These are phyloP conservation scores for Solioccasus polychromus DNA, from an alignment of 768 basidiomycete species.

Conservation along the genomic window DNA sequence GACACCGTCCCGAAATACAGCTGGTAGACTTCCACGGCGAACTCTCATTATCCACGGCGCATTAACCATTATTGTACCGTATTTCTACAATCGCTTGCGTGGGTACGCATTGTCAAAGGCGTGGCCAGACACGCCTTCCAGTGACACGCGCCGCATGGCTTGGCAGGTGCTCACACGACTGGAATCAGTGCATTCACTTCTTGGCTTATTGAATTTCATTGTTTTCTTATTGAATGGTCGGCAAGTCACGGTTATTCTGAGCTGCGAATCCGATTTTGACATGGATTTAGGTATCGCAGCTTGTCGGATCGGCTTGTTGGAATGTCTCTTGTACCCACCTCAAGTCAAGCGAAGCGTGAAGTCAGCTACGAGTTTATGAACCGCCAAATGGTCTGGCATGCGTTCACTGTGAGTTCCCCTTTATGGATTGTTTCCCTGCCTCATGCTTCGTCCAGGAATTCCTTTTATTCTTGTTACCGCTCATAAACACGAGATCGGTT, in stretches of 20 bases:
- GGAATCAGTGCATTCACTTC: constrained; percentile 63
- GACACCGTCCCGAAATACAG: constrained; percentile 33
- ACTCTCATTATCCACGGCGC: constrained; percentile 64
- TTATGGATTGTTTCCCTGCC: not conserved
- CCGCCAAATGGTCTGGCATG: constrained; percentile 99
- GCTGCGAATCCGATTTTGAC: constrained; percentile 3
- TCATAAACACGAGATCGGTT: constrained; percentile 67
- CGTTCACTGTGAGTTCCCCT: constrained; percentile 74
- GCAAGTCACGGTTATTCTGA: constrained; percentile 43
- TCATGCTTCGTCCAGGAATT: constrained; percentile 72
- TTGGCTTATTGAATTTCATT: constrained; percentile 73
- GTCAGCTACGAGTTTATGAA: constrained; percentile 99
- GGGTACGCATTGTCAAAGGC: constrained; percentile 74
- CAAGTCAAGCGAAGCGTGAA: constrained; percentile 67
- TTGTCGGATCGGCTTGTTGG: constrained; percentile 73
- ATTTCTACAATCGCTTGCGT: constrained; percentile 73
- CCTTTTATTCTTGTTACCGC: constrained; percentile 85
- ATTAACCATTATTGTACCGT: constrained; percentile 74
- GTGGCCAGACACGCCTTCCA: constrained; percentile 89
- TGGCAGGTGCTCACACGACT: constrained; percentile 68
- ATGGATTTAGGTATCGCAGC: constrained; percentile 72
- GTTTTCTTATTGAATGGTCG: constrained; percentile 84
- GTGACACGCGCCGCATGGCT: constrained; percentile 65
- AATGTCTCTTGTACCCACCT: constrained; percentile 72
- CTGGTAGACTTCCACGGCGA: constrained; percentile 61